phyloP scores from a whole-genome alignment of 1,284 basidiomycete species.

The Uromyces viciae-fabae region DNA sequence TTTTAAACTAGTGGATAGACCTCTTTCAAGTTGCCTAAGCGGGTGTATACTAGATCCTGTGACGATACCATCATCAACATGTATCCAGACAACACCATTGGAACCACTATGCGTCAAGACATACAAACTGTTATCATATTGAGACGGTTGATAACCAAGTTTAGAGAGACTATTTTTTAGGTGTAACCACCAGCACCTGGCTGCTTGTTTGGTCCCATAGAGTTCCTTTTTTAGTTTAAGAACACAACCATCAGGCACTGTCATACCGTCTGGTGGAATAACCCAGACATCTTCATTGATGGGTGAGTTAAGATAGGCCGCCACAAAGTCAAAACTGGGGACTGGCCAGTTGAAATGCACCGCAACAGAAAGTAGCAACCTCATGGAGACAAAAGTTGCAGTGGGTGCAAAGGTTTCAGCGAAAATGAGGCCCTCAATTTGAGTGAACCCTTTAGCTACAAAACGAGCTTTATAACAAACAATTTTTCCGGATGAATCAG shows the following conservation, averaged over 20 bases:
- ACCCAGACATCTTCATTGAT: slow-evolving; percentile 18
- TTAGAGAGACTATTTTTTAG: background rate
- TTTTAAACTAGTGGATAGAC: background rate
- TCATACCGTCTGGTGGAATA: background rate
- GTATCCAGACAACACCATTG: background rate
- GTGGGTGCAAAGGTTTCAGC: background rate
- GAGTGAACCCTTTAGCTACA: background rate
- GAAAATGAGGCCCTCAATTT: background rate
- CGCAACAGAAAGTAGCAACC: background rate
- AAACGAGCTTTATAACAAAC: background rate
- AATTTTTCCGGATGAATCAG: background rate
- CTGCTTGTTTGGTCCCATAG: slow-evolving; percentile 6
- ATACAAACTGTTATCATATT: background rate
- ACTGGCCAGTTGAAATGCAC: background rate
- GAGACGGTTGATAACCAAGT: background rate
- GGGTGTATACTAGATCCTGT: background rate
- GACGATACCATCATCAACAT: background rate
- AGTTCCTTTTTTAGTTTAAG: slow-evolving; percentile 1
- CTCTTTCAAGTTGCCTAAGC: background rate
- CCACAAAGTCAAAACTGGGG: background rate
- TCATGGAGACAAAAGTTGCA: background rate
- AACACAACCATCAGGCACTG: background rate
- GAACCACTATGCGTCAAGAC: background rate
- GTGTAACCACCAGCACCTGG: slow-evolving; percentile 2
- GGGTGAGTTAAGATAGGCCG: slow-evolving; percentile 12